Evolutionary conservation across 2,329 filamentous ascomycete genomes (phyloP), one percentile per base, ranked within the genome.

Genomic region (Colletotrichum camelliae): DNA sequence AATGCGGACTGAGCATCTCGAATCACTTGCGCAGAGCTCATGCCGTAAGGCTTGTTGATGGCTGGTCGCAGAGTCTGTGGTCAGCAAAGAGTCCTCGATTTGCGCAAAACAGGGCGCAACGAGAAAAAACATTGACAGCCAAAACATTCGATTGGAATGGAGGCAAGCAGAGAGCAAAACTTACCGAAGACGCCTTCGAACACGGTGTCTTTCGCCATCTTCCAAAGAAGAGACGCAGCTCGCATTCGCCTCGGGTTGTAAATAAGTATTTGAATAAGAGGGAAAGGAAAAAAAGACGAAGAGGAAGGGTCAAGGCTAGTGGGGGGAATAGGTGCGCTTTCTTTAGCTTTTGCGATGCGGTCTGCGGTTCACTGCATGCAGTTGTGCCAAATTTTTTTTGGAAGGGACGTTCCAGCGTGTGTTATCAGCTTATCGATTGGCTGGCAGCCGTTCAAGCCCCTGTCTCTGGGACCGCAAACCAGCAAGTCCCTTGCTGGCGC

Each of bases 11-110:
- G 96, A 74, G 97, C 93, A 82, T 96, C 94, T 82, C 96, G 96
- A 79, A 99, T 92, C 48, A 97, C 94, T 84, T 98, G 95, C 67
- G 96, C 96, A 39, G 96, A 98, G 83, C 94, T 95, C 81, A 96
- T 91, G 81, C 93, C 94, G 81, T 93, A 89, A 33, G 97, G 97
- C 86, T 99, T 99, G 87, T 98, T 95, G 85, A 99, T 94, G 84
- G 95, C 96, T 98, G 80, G 15, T 29, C 29, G 66, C 33, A 52
- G 37, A 27, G 15, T 18, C 16, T 39, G 52, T 6, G 67, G 65
- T 77, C 27, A 70, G 74, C 70, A 27, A 21, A 48, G 64, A 8
- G 18, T 24, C 7, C 31, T 60, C 58, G 57, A 52, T 37, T 71
- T 33, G 66, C 72, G 71, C 60, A 52, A 52, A 52, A 52, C 35